These are phyloP conservation scores for Hibiscus syriacus DNA, from an alignment of 345 rosid genomes.

Conservation along the genomic window DNA sequence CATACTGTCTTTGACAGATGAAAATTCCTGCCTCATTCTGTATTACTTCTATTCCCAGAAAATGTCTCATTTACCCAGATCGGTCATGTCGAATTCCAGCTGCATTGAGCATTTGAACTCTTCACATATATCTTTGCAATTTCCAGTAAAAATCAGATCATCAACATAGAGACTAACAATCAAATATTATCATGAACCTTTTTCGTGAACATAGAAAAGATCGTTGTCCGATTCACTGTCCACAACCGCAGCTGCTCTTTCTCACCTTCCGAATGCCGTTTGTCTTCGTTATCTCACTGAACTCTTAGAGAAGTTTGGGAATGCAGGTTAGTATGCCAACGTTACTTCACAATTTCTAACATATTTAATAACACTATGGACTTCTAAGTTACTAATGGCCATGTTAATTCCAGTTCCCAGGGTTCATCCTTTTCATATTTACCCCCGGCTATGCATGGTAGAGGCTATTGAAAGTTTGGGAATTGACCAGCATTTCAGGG, in stretches of 20 bases:
- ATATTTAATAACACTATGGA: not conserved
- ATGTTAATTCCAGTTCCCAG: conserved; percentile 57
- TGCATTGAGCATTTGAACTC: too few species aligned
- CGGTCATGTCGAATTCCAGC: too few species aligned
- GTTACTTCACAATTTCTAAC: not conserved
- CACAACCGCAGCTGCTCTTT: conserved; percentile 71
- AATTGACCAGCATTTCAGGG: conserved; percentile 45
- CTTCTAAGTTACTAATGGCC: conserved; percentile 10
- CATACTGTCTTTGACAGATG: too few species aligned
- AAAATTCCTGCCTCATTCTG: too few species aligned
- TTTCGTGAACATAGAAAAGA: too few species aligned
- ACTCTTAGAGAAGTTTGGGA: conserved; percentile 47
- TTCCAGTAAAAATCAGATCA: too few species aligned
- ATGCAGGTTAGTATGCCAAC: conserved; percentile 40
- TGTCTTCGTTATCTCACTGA: conserved; percentile 58
- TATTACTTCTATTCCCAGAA: too few species aligned
- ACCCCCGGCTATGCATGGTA: conserved; percentile 52
- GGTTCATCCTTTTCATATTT: conserved; percentile 47
- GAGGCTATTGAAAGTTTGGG: conserved; percentile 58
- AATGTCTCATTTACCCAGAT: too few species aligned
- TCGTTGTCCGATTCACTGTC: conserved; percentile 85
- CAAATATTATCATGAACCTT: too few species aligned
- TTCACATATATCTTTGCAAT: too few species aligned
- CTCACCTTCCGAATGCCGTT: conserved; percentile 35
- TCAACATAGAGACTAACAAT: too few species aligned